These are phyloP conservation scores for Xylaria sp. DNA, from an alignment of 2,329 filamentous ascomycete genomes.

Conservation along the genomic window DNA sequence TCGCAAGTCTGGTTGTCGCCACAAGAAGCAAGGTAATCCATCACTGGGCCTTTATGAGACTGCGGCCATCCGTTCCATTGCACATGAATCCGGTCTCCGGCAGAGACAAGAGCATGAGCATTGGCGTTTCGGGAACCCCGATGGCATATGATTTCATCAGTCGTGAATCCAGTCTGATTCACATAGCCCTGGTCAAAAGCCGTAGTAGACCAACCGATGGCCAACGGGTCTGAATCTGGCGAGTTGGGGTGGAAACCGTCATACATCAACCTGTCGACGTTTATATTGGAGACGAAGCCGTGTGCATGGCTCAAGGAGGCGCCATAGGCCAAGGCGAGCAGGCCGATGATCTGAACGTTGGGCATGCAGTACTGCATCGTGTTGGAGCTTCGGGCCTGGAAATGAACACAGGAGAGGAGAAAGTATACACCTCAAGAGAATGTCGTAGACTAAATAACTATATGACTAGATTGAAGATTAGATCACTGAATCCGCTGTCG, in stretches of 20 bases:
- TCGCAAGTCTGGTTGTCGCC: slow-evolving; percentile 50
- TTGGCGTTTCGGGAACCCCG: slow-evolving; percentile 49
- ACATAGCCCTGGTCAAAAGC: slow-evolving; percentile 57
- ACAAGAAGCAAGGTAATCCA: slow-evolving; percentile 55
- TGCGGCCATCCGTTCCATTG: slow-evolving; percentile 55
- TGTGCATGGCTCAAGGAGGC: slow-evolving; percentile 35
- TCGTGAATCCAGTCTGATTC: slow-evolving; percentile 51
- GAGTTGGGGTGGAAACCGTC: slow-evolving; percentile 43
- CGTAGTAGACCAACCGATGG: slow-evolving; percentile 48
- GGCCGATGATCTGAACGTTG: not conserved
- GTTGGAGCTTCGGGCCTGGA: not conserved
- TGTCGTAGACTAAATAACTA: not conserved
- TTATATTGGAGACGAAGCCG: slow-evolving; percentile 47
- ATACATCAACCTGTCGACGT: slow-evolving; percentile 45
- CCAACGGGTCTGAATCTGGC: slow-evolving; percentile 37
- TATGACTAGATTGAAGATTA: not conserved
- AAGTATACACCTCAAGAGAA: not conserved
- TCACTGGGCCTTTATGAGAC: slow-evolving; percentile 53
- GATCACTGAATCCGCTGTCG: not conserved
- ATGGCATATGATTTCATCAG: slow-evolving; percentile 55
- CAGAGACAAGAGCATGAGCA: slow-evolving; percentile 50
- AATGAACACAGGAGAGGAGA: not conserved
- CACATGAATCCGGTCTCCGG: slow-evolving; percentile 52
- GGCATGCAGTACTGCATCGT: slow-evolving; percentile 27
- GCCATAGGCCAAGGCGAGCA: slow-evolving; percentile 29